A percentile compares a stretch with the other conserved stretches of the same genome.
These are phyloP conservation scores for Mycena rebaudengoi DNA, from an alignment of 768 basidiomycete species.

Conservation along the genomic window DNA sequence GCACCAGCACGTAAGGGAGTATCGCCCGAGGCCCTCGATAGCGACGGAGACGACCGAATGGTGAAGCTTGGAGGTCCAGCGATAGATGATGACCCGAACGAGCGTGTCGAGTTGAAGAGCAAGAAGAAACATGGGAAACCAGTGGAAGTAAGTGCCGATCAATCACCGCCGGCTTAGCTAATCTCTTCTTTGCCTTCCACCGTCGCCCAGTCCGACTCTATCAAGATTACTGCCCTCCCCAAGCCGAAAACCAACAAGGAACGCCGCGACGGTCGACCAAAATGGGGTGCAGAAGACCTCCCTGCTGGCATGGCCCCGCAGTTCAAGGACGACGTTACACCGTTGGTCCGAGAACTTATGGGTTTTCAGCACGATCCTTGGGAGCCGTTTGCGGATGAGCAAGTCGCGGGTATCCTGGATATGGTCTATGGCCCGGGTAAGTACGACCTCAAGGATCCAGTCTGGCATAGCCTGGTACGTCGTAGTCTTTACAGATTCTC, in stretches of 20 bases:
- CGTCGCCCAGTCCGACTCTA: background rate
- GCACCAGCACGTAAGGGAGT: too few relatives aligned
- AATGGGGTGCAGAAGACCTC: too few relatives aligned
- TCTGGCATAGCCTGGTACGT: background rate
- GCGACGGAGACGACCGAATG: too few relatives aligned
- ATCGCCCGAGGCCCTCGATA: too few relatives aligned
- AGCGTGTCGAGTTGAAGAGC: too few relatives aligned
- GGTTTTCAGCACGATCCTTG: background rate
- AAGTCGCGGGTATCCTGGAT: background rate
- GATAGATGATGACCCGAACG: too few relatives aligned
- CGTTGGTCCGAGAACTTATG: background rate
- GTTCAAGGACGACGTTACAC: background rate
- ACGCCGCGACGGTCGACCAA: background rate
- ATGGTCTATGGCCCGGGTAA: background rate
- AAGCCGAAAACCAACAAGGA: background rate
- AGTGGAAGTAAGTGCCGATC: too few relatives aligned
- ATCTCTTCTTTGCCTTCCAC: background rate
- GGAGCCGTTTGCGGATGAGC: background rate
- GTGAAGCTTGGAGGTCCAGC: too few relatives aligned
- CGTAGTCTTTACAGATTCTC: background rate
- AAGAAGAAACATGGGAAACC: too few relatives aligned
- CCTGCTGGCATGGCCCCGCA: background rate
- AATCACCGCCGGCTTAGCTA: too few relatives aligned
- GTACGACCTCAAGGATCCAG: background rate
- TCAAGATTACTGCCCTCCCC: background rate